Percentiles rank a stretch among this genome's conserved stretches.
Conservation (phyloP, 257 asterid genomes). For the Solanum sitiens region DNA sequence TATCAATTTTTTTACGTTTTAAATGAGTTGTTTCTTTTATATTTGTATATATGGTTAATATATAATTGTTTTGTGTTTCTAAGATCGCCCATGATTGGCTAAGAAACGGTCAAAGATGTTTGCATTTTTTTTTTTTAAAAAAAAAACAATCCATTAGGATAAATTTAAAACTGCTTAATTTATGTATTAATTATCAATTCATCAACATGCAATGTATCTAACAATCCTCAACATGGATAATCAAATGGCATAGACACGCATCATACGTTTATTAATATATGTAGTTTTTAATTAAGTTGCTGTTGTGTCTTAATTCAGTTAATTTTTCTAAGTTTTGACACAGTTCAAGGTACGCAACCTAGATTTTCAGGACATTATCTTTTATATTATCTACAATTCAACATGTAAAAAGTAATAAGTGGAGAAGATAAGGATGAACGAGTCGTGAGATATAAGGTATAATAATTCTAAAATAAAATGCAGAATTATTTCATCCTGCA, state of each 20-base stretch:
- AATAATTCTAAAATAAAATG: background rate
- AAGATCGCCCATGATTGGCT: background rate
- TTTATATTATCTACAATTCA: background rate
- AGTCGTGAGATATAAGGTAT: background rate
- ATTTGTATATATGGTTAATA: no score
- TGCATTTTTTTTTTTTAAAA: accelerated
- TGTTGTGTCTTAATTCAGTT: background rate
- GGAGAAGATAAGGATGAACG: no score
- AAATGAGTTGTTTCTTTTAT: background rate
- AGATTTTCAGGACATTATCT: background rate
- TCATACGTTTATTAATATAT: background rate
- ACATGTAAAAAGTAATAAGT: background rate
- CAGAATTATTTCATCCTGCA: accelerated
- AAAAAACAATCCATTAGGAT: background rate
- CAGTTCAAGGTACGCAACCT: background rate
- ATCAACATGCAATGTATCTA: background rate
- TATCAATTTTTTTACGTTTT: no score
- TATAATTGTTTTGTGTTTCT: background rate
- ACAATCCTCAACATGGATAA: background rate
- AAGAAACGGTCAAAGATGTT: background rate
- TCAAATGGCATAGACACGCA: background rate
- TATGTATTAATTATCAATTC: background rate
- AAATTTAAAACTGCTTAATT: background rate
- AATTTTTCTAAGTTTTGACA: background rate
- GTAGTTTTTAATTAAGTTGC: background rate